Base-by-base conservation (phyloP, 2,329 filamentous ascomycete genomes). In the Exophiala spinifera region DNA sequence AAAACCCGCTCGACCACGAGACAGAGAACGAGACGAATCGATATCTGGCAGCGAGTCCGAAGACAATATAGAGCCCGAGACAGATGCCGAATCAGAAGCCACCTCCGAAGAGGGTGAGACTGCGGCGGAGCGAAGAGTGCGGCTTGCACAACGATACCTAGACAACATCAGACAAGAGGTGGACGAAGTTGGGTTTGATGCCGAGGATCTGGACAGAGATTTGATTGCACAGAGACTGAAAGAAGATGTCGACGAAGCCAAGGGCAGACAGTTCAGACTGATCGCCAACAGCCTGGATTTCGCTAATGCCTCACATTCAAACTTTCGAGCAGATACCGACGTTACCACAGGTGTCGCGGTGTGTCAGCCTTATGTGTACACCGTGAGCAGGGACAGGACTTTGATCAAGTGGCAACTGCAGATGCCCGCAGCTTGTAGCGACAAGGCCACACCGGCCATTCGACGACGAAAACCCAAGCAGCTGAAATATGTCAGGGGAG, bases 331-430 rank as follows among this genome's bases (percentile, higher is more conserved):
- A 68, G 89, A 95, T 70, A 87, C 87, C 49, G 82, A 86, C 66
- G 77, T 85, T 25, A 84, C 89, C 47, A 97, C 91, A 5, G 86
- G 86, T 7, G 82, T 96, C 57, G 89, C 91, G 51, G 79, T 88
- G 44, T 87, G 86, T 70, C 76, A 86, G 7, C 91, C 90, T 0
- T 91, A 88, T 69, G 85, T 86, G 50, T 99, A 96, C 74, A 95
- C 91, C 13, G 87, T 90, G 17, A 88, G 88, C 40, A 96, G 92
- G 72, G 92, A 96, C 71, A 77, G 87, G 61, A 84, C 82, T 43
- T 74, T 99, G 57, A 87, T 89, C 63, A 97, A 96, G 72, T 99
- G 92, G 92, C 85, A 87, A 71, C 77, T 95, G 60, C 87, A 84
- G 61, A 80, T 67, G 39, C 73, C 74, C 4, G 57, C 31, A n/a